Evolutionary conservation across 306 rosid genomes (phyloP), one percentile per base, ranked within the genome.

Genomic region (Crataegus laevigata): DNA sequence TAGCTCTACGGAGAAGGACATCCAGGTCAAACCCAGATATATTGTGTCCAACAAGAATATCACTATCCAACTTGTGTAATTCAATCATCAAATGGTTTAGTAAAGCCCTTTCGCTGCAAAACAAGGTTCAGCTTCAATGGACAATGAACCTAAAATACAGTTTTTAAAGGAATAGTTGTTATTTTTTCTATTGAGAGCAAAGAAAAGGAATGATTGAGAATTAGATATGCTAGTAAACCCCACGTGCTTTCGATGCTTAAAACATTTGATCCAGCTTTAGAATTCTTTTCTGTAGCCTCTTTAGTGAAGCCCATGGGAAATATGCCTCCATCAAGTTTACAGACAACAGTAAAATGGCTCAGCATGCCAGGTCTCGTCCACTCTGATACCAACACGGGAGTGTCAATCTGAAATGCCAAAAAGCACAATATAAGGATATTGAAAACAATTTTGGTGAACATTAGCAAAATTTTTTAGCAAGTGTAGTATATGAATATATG

Each of bases 11-110:
- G 85, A 94, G 96, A 74, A 94, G 96, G 76, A 89, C 89, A 82
- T 94, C 99, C 77, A 94, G 84, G 81, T 94, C 99, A 81, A 90
- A 90, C 84, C 97, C 97, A 60, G 99, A 94, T 75, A 94, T 88
- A 80, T 92, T 90, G 79, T 94, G 99, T 71, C 99, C 99, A 86
- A 94, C 96, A 62, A 91, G 87, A 82, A 92, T 87, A 84, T 94
- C 99, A 73, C 96, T 84, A 75, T 94, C 99, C 86, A 92, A 78
- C 81, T 94, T 92, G 85, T 89, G 86, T 45, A 94, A 83, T 75
- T 92, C 93, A 80, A 84, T 72, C 96, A 92, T 89, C 78, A 94
- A 79, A 45, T 96, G 91, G 61, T 86, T 86, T 68, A 94, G 84
- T 89, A 94, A 87, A 79, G 96, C 97, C 78, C 99, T 85, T 68